phyloP scores from a whole-genome alignment of 2,329 filamentous ascomycete species.

The Stagonosporopsis vannaccii region DNA sequence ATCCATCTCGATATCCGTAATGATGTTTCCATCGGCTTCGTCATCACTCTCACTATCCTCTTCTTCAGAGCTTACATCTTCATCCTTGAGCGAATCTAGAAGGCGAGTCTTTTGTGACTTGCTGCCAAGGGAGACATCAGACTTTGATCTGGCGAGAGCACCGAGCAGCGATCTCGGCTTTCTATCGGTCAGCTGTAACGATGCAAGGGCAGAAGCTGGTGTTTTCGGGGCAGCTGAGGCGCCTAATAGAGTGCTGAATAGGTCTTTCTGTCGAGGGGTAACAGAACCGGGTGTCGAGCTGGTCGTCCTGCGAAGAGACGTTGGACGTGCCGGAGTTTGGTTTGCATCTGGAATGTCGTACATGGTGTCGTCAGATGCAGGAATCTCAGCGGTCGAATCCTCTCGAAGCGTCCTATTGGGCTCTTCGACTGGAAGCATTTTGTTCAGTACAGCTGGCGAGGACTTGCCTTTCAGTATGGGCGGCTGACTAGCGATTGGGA shows the following conservation, averaged over 20 bases:
- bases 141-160: constrained; percentile 40
- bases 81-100: constrained; percentile 42
- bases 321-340: constrained; percentile 31
- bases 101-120: constrained; percentile 38
- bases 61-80: constrained; percentile 33
- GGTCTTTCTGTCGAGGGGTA: constrained; percentile 46
- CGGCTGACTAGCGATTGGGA: constrained; percentile 1
- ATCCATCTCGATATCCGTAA: neutral
- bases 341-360: constrained; percentile 41
- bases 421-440: constrained; percentile 40
- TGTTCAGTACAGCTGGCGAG: constrained; percentile 42
- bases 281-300: constrained; percentile 35
- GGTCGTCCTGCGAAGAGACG: constrained; percentile 24
- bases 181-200: constrained; percentile 39
- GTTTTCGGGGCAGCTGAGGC: constrained; percentile 36
- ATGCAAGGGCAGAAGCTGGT: constrained; percentile 43
- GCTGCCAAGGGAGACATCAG: constrained; percentile 39
- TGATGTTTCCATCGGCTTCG: constrained; percentile 20
- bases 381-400: constrained; percentile 8
- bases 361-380: constrained; percentile 42
- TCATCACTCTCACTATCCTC: constrained; percentile 38
- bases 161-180: constrained; percentile 30
- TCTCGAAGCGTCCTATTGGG: neutral
- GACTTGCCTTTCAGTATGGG: constrained; percentile 39
- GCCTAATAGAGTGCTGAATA: constrained; percentile 45